Conservation (phyloP, 2,329 filamentous ascomycete species). For the Trichoderma atroviride region DNA sequence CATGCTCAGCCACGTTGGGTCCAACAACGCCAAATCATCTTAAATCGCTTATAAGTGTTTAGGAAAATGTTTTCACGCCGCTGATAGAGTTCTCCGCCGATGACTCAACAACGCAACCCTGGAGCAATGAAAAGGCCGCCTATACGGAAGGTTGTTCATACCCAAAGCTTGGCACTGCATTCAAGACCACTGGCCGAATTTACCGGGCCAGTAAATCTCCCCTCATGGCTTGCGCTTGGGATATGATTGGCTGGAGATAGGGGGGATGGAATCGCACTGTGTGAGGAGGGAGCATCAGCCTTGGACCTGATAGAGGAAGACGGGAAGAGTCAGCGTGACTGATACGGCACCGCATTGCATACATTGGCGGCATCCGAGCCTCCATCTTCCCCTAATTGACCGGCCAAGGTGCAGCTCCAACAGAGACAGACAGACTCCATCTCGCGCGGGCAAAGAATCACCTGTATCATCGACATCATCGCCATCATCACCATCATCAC, state of each 20-base stretch:
- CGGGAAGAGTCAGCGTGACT: neutral
- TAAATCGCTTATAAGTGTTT: no score
- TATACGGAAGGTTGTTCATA: no score
- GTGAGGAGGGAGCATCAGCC: neutral
- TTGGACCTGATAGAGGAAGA: neutral
- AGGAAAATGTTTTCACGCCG: no score
- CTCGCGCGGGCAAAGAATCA: neutral
- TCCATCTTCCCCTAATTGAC: neutral
- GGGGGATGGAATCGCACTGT: slow-evolving; percentile 13
- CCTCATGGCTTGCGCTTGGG: slow-evolving; percentile 40
- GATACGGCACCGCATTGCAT: neutral
- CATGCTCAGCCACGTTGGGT: no score
- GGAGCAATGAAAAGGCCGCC: no score
- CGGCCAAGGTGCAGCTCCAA: neutral
- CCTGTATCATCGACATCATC: neutral
- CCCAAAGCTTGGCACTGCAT: no score
- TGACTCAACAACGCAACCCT: no score
- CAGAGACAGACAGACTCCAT: neutral
- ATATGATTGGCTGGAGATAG: slow-evolving; percentile 37
- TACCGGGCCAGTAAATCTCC: slow-evolving; percentile 21
- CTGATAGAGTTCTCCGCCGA: no score
- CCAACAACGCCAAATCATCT: no score
- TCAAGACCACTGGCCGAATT: no score
- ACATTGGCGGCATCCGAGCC: neutral
- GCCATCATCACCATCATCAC: neutral